These are phyloP conservation scores for Nigrospora osmanthi DNA, from an alignment of 2,329 filamentous ascomycete species.

Conservation along the genomic window DNA sequence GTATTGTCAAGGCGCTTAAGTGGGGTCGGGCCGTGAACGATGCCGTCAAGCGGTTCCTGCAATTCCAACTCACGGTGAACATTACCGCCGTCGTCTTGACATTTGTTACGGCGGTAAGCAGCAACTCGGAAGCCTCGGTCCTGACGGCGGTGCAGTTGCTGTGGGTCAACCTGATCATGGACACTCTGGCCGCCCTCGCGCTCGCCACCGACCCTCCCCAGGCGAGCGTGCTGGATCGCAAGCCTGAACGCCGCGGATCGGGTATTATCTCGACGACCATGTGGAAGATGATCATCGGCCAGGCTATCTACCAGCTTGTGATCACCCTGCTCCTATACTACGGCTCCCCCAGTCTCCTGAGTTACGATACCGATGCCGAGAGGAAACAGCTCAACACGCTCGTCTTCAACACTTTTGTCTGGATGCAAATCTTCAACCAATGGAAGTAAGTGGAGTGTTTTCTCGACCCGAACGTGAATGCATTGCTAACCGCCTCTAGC, in stretches of 20 bases:
- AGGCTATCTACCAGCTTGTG: slow-evolving; percentile 81
- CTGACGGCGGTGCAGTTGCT: slow-evolving; percentile 85
- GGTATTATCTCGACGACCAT: slow-evolving; percentile 77
- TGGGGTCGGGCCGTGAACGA: slow-evolving; percentile 76
- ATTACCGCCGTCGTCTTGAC: slow-evolving; percentile 83
- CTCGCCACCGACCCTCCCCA: slow-evolving; percentile 87
- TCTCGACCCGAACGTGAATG: slow-evolving; percentile 4
- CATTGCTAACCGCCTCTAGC: slow-evolving; percentile 29
- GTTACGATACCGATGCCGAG: slow-evolving; percentile 31
- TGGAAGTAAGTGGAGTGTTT: slow-evolving; percentile 62
- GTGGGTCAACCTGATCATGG: slow-evolving; percentile 98
- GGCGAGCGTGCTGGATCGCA: slow-evolving; percentile 70
- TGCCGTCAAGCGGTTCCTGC: slow-evolving; percentile 68
- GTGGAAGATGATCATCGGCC: slow-evolving; percentile 99
- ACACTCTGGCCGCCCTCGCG: slow-evolving; percentile 84
- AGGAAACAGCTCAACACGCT: slow-evolving; percentile 61
- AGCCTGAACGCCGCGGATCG: slow-evolving; percentile 50
- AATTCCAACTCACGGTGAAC: slow-evolving; percentile 81
- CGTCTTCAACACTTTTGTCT: slow-evolving; percentile 97
- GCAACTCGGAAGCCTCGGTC: slow-evolving; percentile 60
- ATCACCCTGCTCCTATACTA: slow-evolving; percentile 79
- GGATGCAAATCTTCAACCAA: slow-evolving; percentile 99
- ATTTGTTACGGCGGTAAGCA: slow-evolving; percentile 79
- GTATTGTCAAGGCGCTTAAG: slow-evolving; percentile 76
- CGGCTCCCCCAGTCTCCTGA: slow-evolving; percentile 50